phyloP scores from a whole-genome alignment of 495 filamentous ascomycete genomes.

The Lasiosphaeria miniovina region DNA sequence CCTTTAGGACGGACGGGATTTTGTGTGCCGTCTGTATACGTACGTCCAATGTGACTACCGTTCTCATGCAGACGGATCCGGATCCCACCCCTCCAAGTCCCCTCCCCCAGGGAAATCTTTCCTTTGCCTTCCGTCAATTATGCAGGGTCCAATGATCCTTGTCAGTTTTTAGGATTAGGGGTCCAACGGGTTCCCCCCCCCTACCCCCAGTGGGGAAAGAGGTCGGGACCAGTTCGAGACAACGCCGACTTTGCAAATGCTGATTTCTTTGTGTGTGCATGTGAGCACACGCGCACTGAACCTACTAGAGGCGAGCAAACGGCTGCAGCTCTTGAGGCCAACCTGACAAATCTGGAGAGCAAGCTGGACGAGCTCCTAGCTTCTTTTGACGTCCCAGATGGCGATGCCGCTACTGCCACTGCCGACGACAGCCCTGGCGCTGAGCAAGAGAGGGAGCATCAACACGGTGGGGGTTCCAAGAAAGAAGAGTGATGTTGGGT shows the following conservation, averaged over 20 bases:
- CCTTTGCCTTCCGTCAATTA: too few species aligned
- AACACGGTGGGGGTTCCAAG: not conserved
- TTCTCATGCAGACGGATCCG: too few species aligned
- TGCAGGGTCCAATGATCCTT: too few species aligned
- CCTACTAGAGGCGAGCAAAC: constrained; percentile 51
- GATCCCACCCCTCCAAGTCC: too few species aligned
- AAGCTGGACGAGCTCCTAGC: constrained; percentile 55
- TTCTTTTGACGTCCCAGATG: constrained; percentile 19
- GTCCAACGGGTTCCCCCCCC: too few species aligned
- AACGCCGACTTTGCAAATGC: constrained; percentile 4
- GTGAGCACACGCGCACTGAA: too few species aligned
- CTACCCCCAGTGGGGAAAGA: not conserved
- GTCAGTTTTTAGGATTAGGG: too few species aligned
- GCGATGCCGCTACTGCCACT: not conserved
- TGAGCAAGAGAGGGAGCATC: not conserved
- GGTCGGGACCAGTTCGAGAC: not conserved
- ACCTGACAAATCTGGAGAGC: constrained; percentile 48
- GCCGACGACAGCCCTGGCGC: not conserved
- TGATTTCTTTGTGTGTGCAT: not conserved
- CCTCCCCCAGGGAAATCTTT: too few species aligned
- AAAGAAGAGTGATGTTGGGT: too few species aligned
- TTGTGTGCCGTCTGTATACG: too few species aligned
- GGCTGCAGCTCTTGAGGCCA: constrained; percentile 52
- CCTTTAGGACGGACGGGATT: too few species aligned
- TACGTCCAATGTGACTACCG: too few species aligned